A percentile compares a stretch with the other conserved stretches of the same genome.
Evolutionary conservation across 2,329 filamentous ascomycete species (phyloP).

Genomic region (Exophiala sp.): DNA sequence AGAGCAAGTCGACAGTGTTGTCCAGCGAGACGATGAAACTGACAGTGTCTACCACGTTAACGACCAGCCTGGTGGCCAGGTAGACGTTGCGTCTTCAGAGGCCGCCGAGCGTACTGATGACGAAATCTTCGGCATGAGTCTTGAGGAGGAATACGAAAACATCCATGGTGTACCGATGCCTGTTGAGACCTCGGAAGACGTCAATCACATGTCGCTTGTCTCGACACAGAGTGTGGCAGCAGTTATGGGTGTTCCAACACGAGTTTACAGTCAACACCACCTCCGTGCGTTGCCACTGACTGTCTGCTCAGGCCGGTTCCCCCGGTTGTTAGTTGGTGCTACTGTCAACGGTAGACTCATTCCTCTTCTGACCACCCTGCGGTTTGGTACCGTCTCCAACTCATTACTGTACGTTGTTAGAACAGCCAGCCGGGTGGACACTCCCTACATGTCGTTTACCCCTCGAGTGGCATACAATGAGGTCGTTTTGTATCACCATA

Average conservation of each 20-base stretch:
- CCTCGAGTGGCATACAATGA: neutral
- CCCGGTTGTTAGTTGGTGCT: too few species aligned
- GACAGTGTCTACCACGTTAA: neutral
- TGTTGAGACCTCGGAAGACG: neutral
- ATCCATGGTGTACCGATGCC: neutral
- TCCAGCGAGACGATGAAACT: neutral
- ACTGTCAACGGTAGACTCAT: too few species aligned
- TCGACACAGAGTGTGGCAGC: too few species aligned
- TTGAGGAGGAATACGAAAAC: neutral
- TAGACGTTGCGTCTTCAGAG: neutral
- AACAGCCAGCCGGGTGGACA: too few species aligned
- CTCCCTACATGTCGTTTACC: neutral
- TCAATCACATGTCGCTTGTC: neutral
- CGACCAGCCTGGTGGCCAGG: neutral
- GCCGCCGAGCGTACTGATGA: neutral
- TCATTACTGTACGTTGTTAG: too few species aligned
- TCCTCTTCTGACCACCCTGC: too few species aligned
- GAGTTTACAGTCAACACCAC: too few species aligned
- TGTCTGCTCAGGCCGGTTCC: too few species aligned
- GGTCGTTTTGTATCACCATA: neutral
- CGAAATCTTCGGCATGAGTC: conserved; percentile 4
- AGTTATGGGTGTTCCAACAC: too few species aligned
- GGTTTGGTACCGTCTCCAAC: too few species aligned
- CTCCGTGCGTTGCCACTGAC: too few species aligned
- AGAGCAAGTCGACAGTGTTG: too few species aligned